phyloP scores from a whole-genome alignment of 192 early-diverging fungal species.

The Podila minutissima region DNA sequence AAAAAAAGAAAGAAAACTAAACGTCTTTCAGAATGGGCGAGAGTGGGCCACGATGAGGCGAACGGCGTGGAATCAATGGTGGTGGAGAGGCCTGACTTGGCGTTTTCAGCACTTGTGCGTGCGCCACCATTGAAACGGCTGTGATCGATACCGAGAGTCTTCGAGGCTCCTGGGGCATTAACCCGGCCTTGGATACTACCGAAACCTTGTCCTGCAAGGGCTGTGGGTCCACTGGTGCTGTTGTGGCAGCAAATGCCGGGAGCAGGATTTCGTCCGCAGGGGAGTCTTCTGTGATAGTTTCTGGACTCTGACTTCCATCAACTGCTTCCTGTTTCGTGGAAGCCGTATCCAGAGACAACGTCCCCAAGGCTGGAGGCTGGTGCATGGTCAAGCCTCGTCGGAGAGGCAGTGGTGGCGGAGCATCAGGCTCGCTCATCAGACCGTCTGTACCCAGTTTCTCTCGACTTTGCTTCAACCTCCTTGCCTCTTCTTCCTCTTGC shows the following conservation, averaged over 20 bases:
- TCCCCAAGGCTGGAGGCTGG: too few species aligned
- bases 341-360: too few species aligned
- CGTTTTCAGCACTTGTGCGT: background rate
- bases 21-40: background rate
- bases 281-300: too few species aligned
- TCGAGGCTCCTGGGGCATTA: background rate
- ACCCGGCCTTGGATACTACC: background rate
- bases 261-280: too few species aligned
- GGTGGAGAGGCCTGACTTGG: background rate
- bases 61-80: background rate
- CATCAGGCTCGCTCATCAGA: background rate
- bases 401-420: too few species aligned
- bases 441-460: background rate
- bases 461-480: background rate
- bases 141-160: background rate
- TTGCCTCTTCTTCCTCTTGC: slow-evolving; percentile 38
- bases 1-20: background rate
- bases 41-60: background rate
- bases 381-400: too few species aligned
- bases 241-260: too few species aligned
- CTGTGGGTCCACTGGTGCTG: background rate
- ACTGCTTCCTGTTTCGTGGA: too few species aligned
- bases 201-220: background rate
- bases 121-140: background rate
- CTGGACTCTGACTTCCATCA: too few species aligned